Conservation (phyloP, 2,329 filamentous ascomycete genomes). For the Lizonia empirigonia region DNA sequence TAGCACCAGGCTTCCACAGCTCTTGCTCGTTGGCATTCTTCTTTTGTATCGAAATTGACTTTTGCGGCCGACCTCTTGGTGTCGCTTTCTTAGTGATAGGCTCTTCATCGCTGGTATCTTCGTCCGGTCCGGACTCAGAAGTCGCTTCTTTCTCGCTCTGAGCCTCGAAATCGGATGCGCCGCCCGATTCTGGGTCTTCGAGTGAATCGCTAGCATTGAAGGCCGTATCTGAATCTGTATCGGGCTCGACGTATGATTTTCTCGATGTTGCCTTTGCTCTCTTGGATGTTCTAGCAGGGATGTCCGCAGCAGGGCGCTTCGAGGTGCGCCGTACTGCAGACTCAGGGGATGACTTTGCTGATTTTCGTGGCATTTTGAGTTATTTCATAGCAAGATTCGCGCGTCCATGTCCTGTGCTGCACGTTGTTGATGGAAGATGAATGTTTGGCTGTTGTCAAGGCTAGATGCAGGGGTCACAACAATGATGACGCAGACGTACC, state of each 20-base stretch:
- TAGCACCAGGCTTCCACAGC: slow-evolving; percentile 63
- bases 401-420: not conserved
- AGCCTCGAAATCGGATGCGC: slow-evolving; percentile 52
- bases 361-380: slow-evolving; percentile 40
- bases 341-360: slow-evolving; percentile 21
- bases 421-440: slow-evolving; percentile 5
- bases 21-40: slow-evolving; percentile 52
- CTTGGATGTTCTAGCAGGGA: slow-evolving; percentile 43
- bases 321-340: slow-evolving; percentile 38
- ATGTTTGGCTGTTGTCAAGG: slow-evolving; percentile 16
- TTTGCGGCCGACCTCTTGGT: slow-evolving; percentile 26
- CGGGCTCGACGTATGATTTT: slow-evolving; percentile 44
- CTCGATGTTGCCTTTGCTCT: slow-evolving; percentile 41
- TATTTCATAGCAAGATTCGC: not conserved
- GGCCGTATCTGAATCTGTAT: slow-evolving; percentile 27
- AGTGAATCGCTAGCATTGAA: not conserved
- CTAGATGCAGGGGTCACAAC: slow-evolving; percentile 21
- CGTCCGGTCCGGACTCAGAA: slow-evolving; percentile 42
- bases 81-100: slow-evolving; percentile 33
- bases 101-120: slow-evolving; percentile 38
- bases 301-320: slow-evolving; percentile 43
- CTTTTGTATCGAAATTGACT: slow-evolving; percentile 29
- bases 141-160: slow-evolving; percentile 40
- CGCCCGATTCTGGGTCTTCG: slow-evolving; percentile 26
- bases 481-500: slow-evolving; percentile 27